Percentiles rank a stretch among this genome's conserved stretches.
Conservation (phyloP, 2,329 filamentous ascomycete species). For the Didymella lethalis region DNA sequence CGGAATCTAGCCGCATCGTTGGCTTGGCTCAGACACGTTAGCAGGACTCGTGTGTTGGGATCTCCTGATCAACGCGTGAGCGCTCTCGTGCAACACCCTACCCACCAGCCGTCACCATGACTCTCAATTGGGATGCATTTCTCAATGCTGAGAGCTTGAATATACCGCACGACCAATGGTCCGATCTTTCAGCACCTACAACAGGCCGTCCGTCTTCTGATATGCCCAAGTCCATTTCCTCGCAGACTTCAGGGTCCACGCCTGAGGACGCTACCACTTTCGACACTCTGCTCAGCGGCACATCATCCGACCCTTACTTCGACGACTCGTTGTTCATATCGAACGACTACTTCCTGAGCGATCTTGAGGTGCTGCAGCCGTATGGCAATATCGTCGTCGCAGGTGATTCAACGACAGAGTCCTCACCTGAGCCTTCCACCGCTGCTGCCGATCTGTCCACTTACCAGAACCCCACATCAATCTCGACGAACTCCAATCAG, state of each 20-base stretch:
- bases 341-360: slow-evolving; percentile 52
- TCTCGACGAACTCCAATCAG: slow-evolving; percentile 31
- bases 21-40: slow-evolving; percentile 36
- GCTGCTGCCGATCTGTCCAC: slow-evolving; percentile 28
- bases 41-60: slow-evolving; percentile 30
- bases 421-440: slow-evolving; percentile 48
- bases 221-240: slow-evolving; percentile 48
- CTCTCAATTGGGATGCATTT: slow-evolving; percentile 52
- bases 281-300: slow-evolving; percentile 40
- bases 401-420: slow-evolving; percentile 48
- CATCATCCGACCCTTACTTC: slow-evolving; percentile 47
- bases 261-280: slow-evolving; percentile 45
- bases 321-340: slow-evolving; percentile 49
- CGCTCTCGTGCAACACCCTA: slow-evolving; percentile 39
- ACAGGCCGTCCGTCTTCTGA: slow-evolving; percentile 39
- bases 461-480: slow-evolving; percentile 37
- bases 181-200: slow-evolving; percentile 44
- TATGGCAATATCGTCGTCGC: slow-evolving; percentile 44
- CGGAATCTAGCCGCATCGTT: slow-evolving; percentile 33
- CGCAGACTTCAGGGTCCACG: slow-evolving; percentile 43
- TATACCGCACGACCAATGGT: slow-evolving; percentile 51
- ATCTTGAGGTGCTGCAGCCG: slow-evolving; percentile 50
- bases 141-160: slow-evolving; percentile 49
- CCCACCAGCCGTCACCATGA: slow-evolving; percentile 45
- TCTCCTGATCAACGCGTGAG: slow-evolving; percentile 52